A percentile compares a stretch with the other conserved stretches of the same genome.
These are phyloP conservation scores for Scleroderma citrinum DNA, from an alignment of 768 basidiomycete species.

Conservation along the genomic window DNA sequence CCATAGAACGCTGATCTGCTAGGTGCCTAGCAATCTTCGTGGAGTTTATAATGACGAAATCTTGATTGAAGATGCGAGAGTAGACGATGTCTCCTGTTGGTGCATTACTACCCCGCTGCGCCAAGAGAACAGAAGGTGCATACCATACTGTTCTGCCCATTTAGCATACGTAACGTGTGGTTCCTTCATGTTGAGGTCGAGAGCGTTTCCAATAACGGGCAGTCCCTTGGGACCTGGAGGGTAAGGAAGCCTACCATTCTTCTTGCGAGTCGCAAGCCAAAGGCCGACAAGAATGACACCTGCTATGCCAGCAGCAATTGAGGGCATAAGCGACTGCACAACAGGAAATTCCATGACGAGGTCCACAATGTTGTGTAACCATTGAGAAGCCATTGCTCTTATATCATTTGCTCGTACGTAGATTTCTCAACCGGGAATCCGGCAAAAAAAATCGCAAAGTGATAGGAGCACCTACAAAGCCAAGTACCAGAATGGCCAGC, in stretches of 20 bases:
- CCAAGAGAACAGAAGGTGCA: neutral
- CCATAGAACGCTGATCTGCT: conserved; percentile 12
- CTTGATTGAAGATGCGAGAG: conserved; percentile 6
- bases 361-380: too few relatives aligned
- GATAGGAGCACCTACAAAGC: too few relatives aligned
- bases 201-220: conserved; percentile 11
- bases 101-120: too few relatives aligned
- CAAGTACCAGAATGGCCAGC: too few relatives aligned
- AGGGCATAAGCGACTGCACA: too few relatives aligned
- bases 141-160: conserved; percentile 17
- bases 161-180: conserved; percentile 12
- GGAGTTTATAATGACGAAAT: conserved; percentile 10
- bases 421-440: too few relatives aligned
- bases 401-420: too few relatives aligned
- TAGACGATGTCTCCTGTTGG: conserved; percentile 9
- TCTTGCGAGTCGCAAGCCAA: neutral
- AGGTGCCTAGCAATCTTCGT: conserved; percentile 8
- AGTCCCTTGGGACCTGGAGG: conserved; percentile 16
- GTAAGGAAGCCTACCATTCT: neutral
- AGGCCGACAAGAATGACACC: neutral
- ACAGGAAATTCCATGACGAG: too few relatives aligned
- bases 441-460: too few relatives aligned
- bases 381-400: too few relatives aligned
- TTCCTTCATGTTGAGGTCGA: conserved; percentile 5
- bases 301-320: neutral